Percentiles rank a stretch among this genome's conserved stretches.
Conservation (phyloP, 768 basidiomycete genomes). For the Chiua virens region DNA sequence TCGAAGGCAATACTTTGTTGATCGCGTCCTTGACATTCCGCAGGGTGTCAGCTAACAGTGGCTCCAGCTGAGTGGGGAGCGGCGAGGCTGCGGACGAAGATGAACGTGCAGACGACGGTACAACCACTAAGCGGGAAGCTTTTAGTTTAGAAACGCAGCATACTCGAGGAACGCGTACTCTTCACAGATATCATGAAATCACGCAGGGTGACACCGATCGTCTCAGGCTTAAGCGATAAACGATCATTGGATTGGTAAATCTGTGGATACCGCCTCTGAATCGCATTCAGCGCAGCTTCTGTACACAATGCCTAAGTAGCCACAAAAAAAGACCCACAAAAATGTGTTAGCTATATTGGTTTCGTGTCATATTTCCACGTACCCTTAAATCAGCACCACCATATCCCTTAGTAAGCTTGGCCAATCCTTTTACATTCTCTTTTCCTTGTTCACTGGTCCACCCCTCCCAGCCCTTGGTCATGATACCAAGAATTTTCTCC, state of each 20-base stretch:
- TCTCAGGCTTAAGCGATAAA: constrained; percentile 79
- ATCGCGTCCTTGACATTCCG: constrained; percentile 73
- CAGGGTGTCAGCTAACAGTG: constrained; percentile 68
- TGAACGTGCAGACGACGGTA: constrained; percentile 93
- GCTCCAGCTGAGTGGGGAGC: constrained; percentile 80
- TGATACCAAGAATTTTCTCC: constrained; percentile 85
- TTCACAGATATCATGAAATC: constrained; percentile 99
- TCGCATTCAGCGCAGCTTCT: constrained; percentile 94
- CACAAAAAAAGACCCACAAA: constrained; percentile 2
- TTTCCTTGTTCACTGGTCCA: constrained; percentile 59
- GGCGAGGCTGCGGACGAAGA: constrained; percentile 83
- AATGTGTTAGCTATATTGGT: constrained; percentile 1
- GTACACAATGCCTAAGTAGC: constrained; percentile 81
- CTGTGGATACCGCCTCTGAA: constrained; percentile 95
- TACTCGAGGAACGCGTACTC: constrained; percentile 51
- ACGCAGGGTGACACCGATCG: constrained; percentile 77
- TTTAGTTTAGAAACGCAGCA: constrained; percentile 2
- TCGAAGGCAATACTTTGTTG: constrained; percentile 71
- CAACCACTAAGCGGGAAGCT: constrained; percentile 60
- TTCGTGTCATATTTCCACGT: constrained; percentile 24
- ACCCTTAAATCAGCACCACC: constrained; percentile 96
- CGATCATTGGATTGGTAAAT: constrained; percentile 93
- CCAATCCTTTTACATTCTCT: constrained; percentile 61
- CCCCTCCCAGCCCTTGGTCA: constrained; percentile 88
- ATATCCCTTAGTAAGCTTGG: constrained; percentile 93